A percentile compares a stretch with the other conserved stretches of the same genome.
phyloP scores from a whole-genome alignment of 139 green algal genomes.

The Nannochloris sp. region DNA sequence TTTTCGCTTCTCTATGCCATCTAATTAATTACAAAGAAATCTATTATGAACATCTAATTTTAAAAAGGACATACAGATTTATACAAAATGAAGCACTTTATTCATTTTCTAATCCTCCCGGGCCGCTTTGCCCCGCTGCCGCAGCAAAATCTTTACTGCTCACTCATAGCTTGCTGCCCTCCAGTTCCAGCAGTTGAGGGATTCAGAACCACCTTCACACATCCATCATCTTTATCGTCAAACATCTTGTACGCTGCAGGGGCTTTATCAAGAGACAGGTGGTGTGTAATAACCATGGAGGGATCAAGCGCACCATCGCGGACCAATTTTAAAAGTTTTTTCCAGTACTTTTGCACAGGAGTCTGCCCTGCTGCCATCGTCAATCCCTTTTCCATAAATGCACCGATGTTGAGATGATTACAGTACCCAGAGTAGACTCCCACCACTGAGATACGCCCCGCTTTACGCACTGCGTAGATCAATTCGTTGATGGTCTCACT shows the following conservation, averaged over 20 bases:
- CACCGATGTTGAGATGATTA: slow-evolving; percentile 70
- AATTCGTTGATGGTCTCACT: slow-evolving; percentile 71
- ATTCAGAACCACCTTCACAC: slow-evolving; percentile 50
- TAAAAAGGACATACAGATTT: not conserved
- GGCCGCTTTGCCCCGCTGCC: no score
- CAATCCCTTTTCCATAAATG: slow-evolving; percentile 73
- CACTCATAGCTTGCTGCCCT: no score
- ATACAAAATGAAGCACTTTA: no score
- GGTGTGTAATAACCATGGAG: slow-evolving; percentile 59
- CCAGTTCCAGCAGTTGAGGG: not conserved
- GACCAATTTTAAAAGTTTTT: slow-evolving; percentile 34
- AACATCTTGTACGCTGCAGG: slow-evolving; percentile 62
- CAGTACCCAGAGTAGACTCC: slow-evolving; percentile 42
- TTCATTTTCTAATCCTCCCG: no score
- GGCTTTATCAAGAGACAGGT: slow-evolving; percentile 49
- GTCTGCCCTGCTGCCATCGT: slow-evolving; percentile 26
- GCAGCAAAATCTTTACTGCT: no score
- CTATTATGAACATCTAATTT: not conserved
- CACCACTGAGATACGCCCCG: slow-evolving; percentile 29
- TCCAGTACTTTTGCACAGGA: slow-evolving; percentile 50
- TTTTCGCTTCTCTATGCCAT: no score
- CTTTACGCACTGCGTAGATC: slow-evolving; percentile 41
- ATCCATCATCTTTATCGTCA: slow-evolving; percentile 58
- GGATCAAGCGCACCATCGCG: slow-evolving; percentile 42
- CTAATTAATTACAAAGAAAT: no score